Conservation (phyloP, 148 eudicot species). For the Rhododendron ovatum region DNA sequence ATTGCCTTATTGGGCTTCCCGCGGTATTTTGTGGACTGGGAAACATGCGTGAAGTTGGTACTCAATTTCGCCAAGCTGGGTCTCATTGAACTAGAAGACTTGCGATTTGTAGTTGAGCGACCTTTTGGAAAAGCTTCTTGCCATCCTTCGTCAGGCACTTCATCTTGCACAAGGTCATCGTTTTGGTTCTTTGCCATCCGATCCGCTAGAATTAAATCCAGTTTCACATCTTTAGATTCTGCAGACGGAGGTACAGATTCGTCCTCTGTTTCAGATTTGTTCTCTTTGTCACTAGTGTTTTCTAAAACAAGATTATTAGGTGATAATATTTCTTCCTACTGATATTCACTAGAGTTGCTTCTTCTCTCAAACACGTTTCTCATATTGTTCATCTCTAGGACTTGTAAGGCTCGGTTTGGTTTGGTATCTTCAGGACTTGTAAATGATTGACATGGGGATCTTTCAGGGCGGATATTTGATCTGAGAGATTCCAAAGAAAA, state of each 20-base stretch:
- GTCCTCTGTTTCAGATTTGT: not conserved
- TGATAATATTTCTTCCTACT: constrained; percentile 43
- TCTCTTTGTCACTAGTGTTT: constrained; percentile 33
- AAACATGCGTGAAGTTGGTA: constrained; percentile 45
- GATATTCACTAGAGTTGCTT: constrained; percentile 18
- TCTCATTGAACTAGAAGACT: constrained; percentile 54
- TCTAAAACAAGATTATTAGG: constrained; percentile 31
- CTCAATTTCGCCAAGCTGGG: constrained; percentile 72
- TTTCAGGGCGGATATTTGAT: too few species aligned
- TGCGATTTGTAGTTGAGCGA: constrained; percentile 59
- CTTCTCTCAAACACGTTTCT: too few species aligned
- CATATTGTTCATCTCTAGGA: too few species aligned
- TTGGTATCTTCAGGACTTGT: too few species aligned
- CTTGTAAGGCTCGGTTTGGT: too few species aligned
- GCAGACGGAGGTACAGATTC: constrained; percentile 30
- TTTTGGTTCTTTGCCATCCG: constrained; percentile 23
- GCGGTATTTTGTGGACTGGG: constrained; percentile 58
- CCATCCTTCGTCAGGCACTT: constrained; percentile 90
- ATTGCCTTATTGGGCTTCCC: too few species aligned
- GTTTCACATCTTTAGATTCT: constrained; percentile 38
- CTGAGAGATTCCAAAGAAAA: too few species aligned
- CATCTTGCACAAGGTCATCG: constrained; percentile 38
- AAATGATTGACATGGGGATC: too few species aligned
- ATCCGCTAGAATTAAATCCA: constrained; percentile 23
- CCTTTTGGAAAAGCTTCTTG: constrained; percentile 89